Base-by-base conservation (phyloP, 192 early-diverging fungal species). In the Rhizoclosmatium sp. region DNA sequence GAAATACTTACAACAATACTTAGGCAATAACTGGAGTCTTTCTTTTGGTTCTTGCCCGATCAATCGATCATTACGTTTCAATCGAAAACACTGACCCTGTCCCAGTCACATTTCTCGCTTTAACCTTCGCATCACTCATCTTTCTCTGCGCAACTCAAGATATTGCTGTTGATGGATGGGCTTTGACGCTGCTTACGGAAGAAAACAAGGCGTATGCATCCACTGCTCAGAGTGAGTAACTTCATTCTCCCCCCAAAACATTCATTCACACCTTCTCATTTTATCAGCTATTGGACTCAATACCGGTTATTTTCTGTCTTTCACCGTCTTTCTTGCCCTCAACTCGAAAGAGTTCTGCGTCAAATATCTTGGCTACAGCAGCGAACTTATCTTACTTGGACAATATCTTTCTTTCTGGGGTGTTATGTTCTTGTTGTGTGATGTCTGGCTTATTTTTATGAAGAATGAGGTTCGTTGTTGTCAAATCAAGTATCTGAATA, bases 61-160 rank as follows among this genome's bases (percentile, higher is more conserved):
- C 91, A 23, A 93, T 99, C 49, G 95, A 99, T 71, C 80, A 69
- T 2, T 86, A 93, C 59, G 82, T 93, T 47, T 86, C 88, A 64
- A 81, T 91, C 47, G 87, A 86, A 47, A 78, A 70, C 1, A 78
- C 81, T 1, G 80, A 83, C 75, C 84, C 86, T 16, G 77, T 94
- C 31, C 90, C 92, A 9, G 88, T 94, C 40, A 87, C 85, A 21
- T 82, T 88, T 58, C 82, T 98, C 47, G 97, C 93, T 2, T 78
- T 89, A 39, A 81, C 92, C 39, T 98, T 98, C 78, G 89, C 97
- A 23, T 76, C 88, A 2, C 88, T 96, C 14, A 95, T 99, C 16
- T 95, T 98, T 77, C 91, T 99, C 66, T 95, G 94, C 67, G 98
- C 98, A 0, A 99, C 98, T 19, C 98, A 99, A 85, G 90, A 92